Evolutionary conservation across 805 yeast genomes (phyloP).

Genomic region (Deakozyma indianensis): DNA sequence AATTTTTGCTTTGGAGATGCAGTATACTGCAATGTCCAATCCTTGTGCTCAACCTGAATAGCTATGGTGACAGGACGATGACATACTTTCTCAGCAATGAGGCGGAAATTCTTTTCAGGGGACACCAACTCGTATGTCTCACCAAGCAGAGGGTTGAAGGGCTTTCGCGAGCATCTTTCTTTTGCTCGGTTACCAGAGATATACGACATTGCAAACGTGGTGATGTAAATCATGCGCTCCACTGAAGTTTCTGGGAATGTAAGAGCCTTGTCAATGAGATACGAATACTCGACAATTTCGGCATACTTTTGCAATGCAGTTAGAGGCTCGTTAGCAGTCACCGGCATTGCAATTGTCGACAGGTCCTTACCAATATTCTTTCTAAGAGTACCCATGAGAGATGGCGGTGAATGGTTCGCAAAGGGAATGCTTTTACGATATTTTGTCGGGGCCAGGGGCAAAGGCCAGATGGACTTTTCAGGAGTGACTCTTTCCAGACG

Average conservation of each 20-base stretch:
- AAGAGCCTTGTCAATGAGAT: constrained; percentile 51
- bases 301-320: constrained; percentile 66
- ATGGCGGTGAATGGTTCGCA: constrained; percentile 64
- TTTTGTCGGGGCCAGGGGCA: constrained; percentile 33
- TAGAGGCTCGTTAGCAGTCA: constrained; percentile 83
- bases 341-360: constrained; percentile 75
- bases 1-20: constrained; percentile 58
- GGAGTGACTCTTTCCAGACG: neutral
- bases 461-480: constrained; percentile 38
- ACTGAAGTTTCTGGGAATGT: constrained; percentile 32
- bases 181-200: constrained; percentile 60
- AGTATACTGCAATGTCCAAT: constrained; percentile 40
- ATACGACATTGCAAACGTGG: constrained; percentile 70
- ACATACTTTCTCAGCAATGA: constrained; percentile 70
- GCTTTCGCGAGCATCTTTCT: constrained; percentile 68
- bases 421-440: constrained; percentile 43
- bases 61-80: constrained; percentile 87
- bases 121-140: constrained; percentile 86
- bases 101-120: constrained; percentile 63
- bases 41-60: constrained; percentile 50
- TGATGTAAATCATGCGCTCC: constrained; percentile 45
- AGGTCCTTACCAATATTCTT: constrained; percentile 90
- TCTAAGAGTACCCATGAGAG: constrained; percentile 61
- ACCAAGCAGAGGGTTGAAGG: constrained; percentile 88
- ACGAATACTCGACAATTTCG: constrained; percentile 66